Conservation (phyloP, 306 rosid genomes). For the Sicyos edulis region DNA sequence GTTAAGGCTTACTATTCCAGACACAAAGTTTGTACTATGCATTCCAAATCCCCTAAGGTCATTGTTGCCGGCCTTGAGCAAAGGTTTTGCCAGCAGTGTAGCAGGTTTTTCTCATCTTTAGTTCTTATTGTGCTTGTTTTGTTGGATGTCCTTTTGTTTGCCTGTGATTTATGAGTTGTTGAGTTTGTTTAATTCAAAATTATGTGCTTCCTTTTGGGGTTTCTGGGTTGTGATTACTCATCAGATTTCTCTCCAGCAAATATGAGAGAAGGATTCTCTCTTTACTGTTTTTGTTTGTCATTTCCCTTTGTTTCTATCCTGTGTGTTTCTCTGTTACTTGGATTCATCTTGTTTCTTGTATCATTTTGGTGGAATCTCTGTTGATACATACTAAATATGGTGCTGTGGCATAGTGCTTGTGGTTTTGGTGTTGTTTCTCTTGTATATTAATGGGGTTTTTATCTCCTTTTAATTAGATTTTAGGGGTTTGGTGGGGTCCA, state of each 20-base stretch:
- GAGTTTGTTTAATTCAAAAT: too few relatives aligned
- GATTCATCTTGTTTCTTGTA: background rate
- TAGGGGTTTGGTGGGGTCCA: slow-evolving; percentile 10
- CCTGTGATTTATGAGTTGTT: too few relatives aligned
- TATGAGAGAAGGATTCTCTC: background rate
- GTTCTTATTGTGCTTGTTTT: background rate
- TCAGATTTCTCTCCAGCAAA: background rate
- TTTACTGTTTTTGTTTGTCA: background rate
- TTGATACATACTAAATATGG: background rate
- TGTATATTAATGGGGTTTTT: background rate
- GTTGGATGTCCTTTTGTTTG: too few relatives aligned
- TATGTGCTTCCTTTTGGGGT: too few relatives aligned
- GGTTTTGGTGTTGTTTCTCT: background rate
- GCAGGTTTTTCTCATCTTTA: slow-evolving; percentile 36
- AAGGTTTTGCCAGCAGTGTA: slow-evolving; percentile 97
- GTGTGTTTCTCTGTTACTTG: background rate
- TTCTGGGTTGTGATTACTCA: too few relatives aligned
- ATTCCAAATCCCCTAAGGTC: slow-evolving; percentile 77
- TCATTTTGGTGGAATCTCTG: background rate
- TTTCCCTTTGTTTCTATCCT: slow-evolving; percentile 1
- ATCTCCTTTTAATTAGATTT: background rate
- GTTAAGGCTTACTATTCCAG: slow-evolving; percentile 83
- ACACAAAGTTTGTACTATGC: slow-evolving; percentile 81
- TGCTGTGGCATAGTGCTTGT: background rate
- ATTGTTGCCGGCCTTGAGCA: slow-evolving; percentile 67